phyloP scores from a whole-genome alignment of 192 early-diverging fungal genomes.

The Linnemannia elongata region DNA sequence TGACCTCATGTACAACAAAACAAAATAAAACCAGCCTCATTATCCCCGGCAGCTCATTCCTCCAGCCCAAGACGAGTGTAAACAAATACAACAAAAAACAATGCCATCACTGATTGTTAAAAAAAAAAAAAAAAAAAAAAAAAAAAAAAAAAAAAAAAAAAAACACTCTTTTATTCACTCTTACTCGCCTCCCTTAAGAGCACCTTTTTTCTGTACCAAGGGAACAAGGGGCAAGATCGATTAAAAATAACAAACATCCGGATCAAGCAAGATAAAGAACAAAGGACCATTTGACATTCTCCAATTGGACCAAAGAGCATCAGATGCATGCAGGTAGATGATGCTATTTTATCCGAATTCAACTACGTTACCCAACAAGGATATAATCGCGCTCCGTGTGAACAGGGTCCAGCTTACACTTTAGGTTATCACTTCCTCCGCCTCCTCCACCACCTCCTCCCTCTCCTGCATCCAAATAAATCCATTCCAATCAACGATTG shows the following conservation, averaged over 20 bases:
- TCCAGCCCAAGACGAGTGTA: neutral
- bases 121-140: too few species aligned
- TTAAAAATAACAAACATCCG: neutral
- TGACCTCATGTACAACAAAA: too few species aligned
- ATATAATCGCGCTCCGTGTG: neutral
- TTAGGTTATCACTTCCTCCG: neutral
- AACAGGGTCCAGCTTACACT: neutral
- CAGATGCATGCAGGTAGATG: neutral
- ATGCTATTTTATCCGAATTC: neutral
- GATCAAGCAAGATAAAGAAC: conserved; percentile 3
- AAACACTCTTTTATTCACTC: too few species aligned
- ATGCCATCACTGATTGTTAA: neutral
- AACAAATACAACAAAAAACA: neutral
- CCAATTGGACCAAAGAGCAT: neutral
- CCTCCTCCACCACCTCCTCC: neutral
- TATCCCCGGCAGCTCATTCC: neutral
- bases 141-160: too few species aligned
- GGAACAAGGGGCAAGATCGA: neutral
- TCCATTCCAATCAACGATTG: too few species aligned
- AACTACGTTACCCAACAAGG: neutral
- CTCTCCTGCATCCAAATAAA: neutral
- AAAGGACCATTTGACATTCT: neutral
- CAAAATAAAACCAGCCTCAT: too few species aligned
- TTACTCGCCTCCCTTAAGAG: neutral
- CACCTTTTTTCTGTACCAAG: neutral